phyloP scores from a whole-genome alignment of 768 basidiomycete genomes.

The Mycena venus region DNA sequence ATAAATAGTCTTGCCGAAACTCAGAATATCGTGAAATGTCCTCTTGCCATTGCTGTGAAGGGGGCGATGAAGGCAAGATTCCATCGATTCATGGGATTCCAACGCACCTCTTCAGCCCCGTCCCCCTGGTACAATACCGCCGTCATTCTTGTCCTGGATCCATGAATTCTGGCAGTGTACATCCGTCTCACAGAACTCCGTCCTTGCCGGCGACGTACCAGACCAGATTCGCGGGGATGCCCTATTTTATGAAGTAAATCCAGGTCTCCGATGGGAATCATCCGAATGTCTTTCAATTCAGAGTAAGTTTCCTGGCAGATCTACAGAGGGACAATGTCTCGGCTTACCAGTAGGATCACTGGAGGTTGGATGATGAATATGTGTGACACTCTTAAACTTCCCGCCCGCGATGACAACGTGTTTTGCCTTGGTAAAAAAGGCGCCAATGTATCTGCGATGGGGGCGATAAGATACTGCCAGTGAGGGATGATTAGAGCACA shows the following conservation, averaged over 20 bases:
- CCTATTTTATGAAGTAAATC: neutral
- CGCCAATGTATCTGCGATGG: neutral
- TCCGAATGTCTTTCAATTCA: neutral
- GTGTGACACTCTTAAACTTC: neutral
- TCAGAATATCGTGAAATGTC: neutral
- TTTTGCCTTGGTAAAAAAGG: neutral
- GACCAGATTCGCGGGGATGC: neutral
- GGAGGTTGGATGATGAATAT: neutral
- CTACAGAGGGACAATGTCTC: neutral
- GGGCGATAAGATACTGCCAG: no score
- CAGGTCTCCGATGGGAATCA: constrained; percentile 11
- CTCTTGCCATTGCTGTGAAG: neutral
- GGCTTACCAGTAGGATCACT: neutral
- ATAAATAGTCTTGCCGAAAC: neutral
- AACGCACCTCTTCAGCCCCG: neutral
- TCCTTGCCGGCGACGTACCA: neutral
- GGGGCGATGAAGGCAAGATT: no score
- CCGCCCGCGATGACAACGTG: neutral
- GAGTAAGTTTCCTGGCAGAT: neutral
- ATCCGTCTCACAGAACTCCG: neutral
- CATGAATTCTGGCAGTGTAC: neutral
- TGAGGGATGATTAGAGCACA: no score
- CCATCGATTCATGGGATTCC: no score
- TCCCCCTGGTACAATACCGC: neutral
- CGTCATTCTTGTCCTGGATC: neutral